Evolutionary conservation across 768 basidiomycete species (phyloP).

Genomic region (Amanita pallidorosea): DNA sequence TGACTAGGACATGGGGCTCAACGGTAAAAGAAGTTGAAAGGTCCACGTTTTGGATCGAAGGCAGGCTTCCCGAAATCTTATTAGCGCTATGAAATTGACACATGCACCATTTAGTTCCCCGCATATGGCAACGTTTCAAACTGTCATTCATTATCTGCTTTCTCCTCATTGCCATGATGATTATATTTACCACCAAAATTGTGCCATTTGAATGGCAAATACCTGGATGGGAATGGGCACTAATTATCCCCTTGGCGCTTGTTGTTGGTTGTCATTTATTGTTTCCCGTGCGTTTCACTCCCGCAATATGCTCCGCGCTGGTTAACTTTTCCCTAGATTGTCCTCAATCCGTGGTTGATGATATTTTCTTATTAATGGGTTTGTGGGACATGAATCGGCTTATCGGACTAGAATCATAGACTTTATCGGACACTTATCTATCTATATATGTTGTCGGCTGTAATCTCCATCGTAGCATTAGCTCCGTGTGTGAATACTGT

Average conservation of each 20-base stretch:
- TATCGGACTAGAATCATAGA: background rate
- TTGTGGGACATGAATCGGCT: background rate
- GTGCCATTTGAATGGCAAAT: conserved; percentile 65
- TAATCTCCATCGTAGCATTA: no score
- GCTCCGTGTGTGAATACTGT: no score
- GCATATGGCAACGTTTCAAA: conserved; percentile 77
- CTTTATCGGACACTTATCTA: background rate
- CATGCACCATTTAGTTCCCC: conserved; percentile 38
- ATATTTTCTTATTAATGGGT: conserved; percentile 51
- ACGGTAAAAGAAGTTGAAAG: conserved; percentile 75
- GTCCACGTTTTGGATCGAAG: conserved; percentile 84
- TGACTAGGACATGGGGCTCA: conserved; percentile 40
- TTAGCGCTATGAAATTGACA: background rate
- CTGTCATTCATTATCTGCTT: conserved; percentile 57
- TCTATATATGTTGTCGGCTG: background rate
- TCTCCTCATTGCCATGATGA: conserved; percentile 44
- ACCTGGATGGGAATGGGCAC: conserved; percentile 51
- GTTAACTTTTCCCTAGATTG: conserved; percentile 32
- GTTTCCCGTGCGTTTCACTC: conserved; percentile 46
- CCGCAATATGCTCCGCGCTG: background rate
- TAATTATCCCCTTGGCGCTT: conserved; percentile 63
- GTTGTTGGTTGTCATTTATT: conserved; percentile 61
- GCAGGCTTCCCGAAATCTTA: conserved; percentile 11
- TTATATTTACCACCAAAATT: conserved; percentile 41
- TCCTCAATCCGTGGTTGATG: conserved; percentile 82